Conservation (phyloP, 2,329 filamentous ascomycete species). For the Aspergillus floridensis region DNA sequence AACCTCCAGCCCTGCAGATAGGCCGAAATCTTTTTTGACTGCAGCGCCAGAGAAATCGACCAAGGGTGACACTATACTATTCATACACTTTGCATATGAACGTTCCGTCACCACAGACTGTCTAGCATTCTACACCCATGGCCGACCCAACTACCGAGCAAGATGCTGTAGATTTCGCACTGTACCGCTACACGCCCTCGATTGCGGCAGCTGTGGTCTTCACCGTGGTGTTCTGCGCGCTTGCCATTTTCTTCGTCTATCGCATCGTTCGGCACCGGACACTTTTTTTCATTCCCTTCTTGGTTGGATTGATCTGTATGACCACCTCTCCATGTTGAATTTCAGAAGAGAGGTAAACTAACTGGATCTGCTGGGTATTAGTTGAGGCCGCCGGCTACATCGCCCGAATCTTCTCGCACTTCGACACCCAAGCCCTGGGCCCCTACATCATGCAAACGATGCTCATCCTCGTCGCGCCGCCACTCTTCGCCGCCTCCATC, state of each 20-base stretch:
- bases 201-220: slow-evolving; percentile 22
- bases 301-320: slow-evolving; percentile 35
- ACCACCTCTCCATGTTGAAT: neutral
- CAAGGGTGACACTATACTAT: neutral
- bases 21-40: too few relatives aligned
- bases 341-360: neutral
- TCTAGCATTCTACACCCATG: neutral
- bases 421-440: slow-evolving; percentile 21
- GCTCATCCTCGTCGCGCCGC: slow-evolving; percentile 31
- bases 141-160: neutral
- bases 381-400: slow-evolving; percentile 28
- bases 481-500: slow-evolving; percentile 30
- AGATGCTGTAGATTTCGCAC: neutral
- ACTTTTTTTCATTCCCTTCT: slow-evolving; percentile 32
- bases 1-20: neutral
- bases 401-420: slow-evolving; percentile 27
- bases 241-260: slow-evolving; percentile 22
- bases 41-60: too few relatives aligned
- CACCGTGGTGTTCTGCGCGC: slow-evolving; percentile 23
- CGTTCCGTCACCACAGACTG: neutral
- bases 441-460: slow-evolving; percentile 31
- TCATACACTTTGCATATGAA: neutral
- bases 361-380: neutral
- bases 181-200: slow-evolving; percentile 43
- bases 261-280: slow-evolving; percentile 19